Base-by-base conservation (phyloP, 495 filamentous ascomycete genomes). In the Apiosordaria backusii region DNA sequence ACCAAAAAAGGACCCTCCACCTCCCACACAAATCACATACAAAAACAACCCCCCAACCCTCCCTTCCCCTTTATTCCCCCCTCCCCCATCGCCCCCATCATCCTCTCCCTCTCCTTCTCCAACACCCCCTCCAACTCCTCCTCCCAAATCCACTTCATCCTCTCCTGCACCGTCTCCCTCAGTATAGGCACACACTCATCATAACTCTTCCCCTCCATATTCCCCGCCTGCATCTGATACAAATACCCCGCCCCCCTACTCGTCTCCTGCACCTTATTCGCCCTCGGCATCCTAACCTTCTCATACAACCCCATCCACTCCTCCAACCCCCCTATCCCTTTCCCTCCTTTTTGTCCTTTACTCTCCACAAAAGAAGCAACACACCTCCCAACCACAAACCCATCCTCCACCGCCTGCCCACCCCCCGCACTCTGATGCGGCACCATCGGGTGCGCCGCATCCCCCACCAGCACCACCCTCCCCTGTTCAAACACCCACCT, bases 321-420 rank as follows among this genome's bases (percentile, higher is more conserved):
- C n/a, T 68, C 57, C 19, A 78, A 65, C 1, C 15, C 25, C n/a
- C n/a, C n/a, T n/a, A n/a, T n/a, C 53, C 23, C 7, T 45, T 16
- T 19, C 25, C 67, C 45, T 53, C 55, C 7, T 60, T 26, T 55
- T n/a, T n/a, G n/a, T n/a, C n/a, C n/a, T n/a, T n/a, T n/a, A n/a
- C n/a, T n/a, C n/a, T n/a, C n/a, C n/a, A n/a, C n/a, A n/a, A n/a
- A n/a, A n/a, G n/a, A n/a, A 78, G 65, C 57, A 72, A 74, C 35
- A 77, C 77, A 10, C 66, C 72, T 73, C 7, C 72, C 75, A 26
- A 80, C 69, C 21, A 79, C 71, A 67, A 76, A 81, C 19, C 70
- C 77, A 57, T 79, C 76, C 66, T 79, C 78, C 60, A 80, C 73
- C 1, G 76, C 71, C 60, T 79, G 77, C 18, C 77, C 77, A 2